A percentile compares a stretch with the other conserved stretches of the same genome.
Evolutionary conservation across 257 asterid genomes (phyloP).

Genomic region (Echium plantagineum): DNA sequence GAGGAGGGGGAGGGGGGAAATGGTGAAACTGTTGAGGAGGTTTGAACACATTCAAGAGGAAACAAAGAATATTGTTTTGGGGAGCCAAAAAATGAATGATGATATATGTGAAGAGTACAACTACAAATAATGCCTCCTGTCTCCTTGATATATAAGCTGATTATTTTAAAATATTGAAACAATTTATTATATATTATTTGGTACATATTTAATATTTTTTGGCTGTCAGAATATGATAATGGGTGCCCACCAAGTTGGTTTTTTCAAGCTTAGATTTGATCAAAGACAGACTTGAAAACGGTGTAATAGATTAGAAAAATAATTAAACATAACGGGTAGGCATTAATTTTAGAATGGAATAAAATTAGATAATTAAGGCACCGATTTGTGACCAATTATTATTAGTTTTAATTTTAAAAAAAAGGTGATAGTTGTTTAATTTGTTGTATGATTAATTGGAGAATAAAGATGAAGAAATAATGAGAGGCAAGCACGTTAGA

Average conservation of each 20-base stretch:
- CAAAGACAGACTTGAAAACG: neutral
- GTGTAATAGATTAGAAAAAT: neutral
- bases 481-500: neutral
- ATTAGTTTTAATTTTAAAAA: neutral
- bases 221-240: neutral
- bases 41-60: constrained; percentile 12
- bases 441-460: neutral
- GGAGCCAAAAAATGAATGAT: constrained; percentile 5
- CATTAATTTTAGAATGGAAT: neutral
- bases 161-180: neutral
- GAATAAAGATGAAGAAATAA: neutral
- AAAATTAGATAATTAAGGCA: neutral
- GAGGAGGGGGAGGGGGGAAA: neutral
- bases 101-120: neutral
- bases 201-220: neutral
- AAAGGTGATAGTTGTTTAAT: neutral
- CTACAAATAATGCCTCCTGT: constrained; percentile 5
- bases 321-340: neutral
- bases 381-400: neutral
- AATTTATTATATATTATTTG: neutral
- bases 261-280: neutral
- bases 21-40: constrained; percentile 1
- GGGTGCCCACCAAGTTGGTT: neutral
- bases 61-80: neutral
- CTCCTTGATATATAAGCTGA: neutral